These are phyloP conservation scores for Neurospora africana DNA, from an alignment of 495 filamentous ascomycete genomes.

Conservation along the genomic window DNA sequence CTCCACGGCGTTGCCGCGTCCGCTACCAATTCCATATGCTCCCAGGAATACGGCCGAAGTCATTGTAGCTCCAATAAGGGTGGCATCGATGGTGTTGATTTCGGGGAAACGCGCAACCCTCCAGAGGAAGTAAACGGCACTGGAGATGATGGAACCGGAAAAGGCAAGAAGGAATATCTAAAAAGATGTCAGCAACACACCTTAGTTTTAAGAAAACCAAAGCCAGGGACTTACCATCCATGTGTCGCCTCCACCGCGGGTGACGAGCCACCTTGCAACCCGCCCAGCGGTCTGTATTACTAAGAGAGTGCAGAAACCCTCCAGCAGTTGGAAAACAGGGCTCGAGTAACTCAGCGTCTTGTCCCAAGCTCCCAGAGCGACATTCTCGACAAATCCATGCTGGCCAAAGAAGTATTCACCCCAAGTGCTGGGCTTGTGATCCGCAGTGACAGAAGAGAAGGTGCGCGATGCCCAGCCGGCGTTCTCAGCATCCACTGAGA, in stretches of 20 bases:
- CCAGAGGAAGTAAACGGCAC: conserved; percentile 93
- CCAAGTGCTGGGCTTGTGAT: conserved; percentile 52
- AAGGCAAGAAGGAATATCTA: conserved; percentile 81
- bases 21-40: conserved; percentile 88
- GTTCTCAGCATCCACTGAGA: conserved; percentile 73
- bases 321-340: conserved; percentile 87
- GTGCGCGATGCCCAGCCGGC: conserved; percentile 73
- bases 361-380: conserved; percentile 81
- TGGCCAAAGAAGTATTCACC: conserved; percentile 77
- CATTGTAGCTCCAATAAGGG: conserved; percentile 81
- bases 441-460: conserved; percentile 45
- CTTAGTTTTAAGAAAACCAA: background rate
- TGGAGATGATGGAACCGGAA: conserved; percentile 84
- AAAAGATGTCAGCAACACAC: background rate
- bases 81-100: conserved; percentile 87
- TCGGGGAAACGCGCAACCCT: conserved; percentile 86
- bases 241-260: conserved; percentile 79
- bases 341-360: conserved; percentile 82
- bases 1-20: conserved; percentile 90
- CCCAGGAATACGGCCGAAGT: conserved; percentile 86
- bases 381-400: conserved; percentile 63
- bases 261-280: conserved; percentile 93
- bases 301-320: conserved; percentile 91
- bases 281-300: conserved; percentile 93
- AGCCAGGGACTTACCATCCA: conserved; percentile 75